A percentile compares a stretch with the other conserved stretches of the same genome.
phyloP scores from a whole-genome alignment of 2,329 filamentous ascomycete genomes.

The Shiraia bambusicola region DNA sequence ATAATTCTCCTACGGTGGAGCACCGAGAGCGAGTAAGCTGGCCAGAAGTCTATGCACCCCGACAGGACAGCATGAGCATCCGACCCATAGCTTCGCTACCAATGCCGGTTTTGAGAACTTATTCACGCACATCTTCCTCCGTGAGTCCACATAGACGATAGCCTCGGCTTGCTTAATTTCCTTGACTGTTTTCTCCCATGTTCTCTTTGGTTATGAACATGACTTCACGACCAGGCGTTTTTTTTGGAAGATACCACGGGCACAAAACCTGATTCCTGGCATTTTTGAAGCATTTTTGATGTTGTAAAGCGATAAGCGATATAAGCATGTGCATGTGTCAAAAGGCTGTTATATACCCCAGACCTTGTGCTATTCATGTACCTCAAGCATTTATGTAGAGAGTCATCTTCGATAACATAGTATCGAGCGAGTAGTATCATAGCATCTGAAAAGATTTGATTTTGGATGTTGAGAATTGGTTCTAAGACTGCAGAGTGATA shows the following conservation, averaged over 20 bases:
- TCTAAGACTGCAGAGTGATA: too few species aligned
- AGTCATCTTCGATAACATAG: too few species aligned
- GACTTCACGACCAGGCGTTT: slow-evolving; percentile 15
- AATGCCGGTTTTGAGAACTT: slow-evolving; percentile 4
- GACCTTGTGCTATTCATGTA: too few species aligned
- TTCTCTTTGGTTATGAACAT: slow-evolving; percentile 5
- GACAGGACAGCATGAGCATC: slow-evolving; percentile 14
- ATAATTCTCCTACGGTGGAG: slow-evolving; percentile 30
- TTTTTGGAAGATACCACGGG: slow-evolving; percentile 22
- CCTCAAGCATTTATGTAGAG: too few species aligned
- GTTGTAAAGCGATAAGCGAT: background rate
- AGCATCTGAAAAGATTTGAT: too few species aligned
- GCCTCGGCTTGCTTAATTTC: background rate
- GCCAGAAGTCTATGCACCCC: slow-evolving; percentile 28
- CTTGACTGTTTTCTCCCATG: background rate
- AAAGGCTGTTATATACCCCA: too few species aligned
- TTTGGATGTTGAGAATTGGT: too few species aligned
- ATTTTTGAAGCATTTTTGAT: background rate
- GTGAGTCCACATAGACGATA: slow-evolving; percentile 3
- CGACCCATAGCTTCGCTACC: slow-evolving; percentile 11
- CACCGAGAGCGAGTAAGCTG: slow-evolving; percentile 36
- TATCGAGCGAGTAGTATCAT: too few species aligned
- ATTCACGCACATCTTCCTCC: slow-evolving; percentile 6
- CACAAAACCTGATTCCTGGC: background rate
- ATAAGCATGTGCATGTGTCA: too few species aligned